Evolutionary conservation across 768 basidiomycete genomes (phyloP).

Genomic region (Sarcodon sp.): DNA sequence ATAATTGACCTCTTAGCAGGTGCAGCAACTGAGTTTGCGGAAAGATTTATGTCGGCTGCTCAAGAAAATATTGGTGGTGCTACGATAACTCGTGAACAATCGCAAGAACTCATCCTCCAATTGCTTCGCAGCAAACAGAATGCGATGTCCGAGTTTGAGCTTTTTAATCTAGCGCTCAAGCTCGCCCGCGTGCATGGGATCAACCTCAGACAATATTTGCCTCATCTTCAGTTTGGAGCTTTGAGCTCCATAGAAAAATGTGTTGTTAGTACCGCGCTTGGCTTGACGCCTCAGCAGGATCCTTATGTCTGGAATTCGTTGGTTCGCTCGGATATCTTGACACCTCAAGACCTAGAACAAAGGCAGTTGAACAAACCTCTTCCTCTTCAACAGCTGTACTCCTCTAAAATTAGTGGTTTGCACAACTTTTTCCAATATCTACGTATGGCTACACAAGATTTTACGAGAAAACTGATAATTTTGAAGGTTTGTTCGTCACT

Average conservation of each 20-base stretch:
- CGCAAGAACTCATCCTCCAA: slow-evolving; percentile 24
- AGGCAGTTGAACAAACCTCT: slow-evolving; percentile 38
- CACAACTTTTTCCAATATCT: slow-evolving; percentile 52
- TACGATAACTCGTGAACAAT: slow-evolving; percentile 4
- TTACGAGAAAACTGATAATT: slow-evolving; percentile 42
- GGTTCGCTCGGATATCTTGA: slow-evolving; percentile 46
- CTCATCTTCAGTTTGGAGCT: slow-evolving; percentile 44
- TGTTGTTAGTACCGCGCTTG: slow-evolving; percentile 29
- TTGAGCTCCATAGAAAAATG: slow-evolving; percentile 41
- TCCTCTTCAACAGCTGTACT: slow-evolving; percentile 47
- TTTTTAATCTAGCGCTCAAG: slow-evolving; percentile 36
- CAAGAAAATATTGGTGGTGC: slow-evolving; percentile 10
- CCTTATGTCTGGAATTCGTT: slow-evolving; percentile 47
- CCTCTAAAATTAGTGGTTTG: slow-evolving; percentile 37
- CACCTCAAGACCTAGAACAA: slow-evolving; percentile 33
- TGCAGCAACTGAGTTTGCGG: slow-evolving; percentile 31
- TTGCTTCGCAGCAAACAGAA: slow-evolving; percentile 38
- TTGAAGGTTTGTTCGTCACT: slow-evolving; percentile 29
- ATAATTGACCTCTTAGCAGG: slow-evolving; percentile 40
- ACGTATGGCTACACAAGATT: slow-evolving; percentile 39
- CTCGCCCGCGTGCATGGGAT: slow-evolving; percentile 32
- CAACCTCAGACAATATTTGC: slow-evolving; percentile 30
- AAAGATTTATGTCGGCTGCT: slow-evolving; percentile 19
- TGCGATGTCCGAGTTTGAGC: slow-evolving; percentile 48
- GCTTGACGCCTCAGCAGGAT: slow-evolving; percentile 24